Evolutionary conservation across 1,139 yeast genomes (phyloP), one percentile per base, ranked within the genome.

Genomic region (Yamadazyma triangularis): DNA sequence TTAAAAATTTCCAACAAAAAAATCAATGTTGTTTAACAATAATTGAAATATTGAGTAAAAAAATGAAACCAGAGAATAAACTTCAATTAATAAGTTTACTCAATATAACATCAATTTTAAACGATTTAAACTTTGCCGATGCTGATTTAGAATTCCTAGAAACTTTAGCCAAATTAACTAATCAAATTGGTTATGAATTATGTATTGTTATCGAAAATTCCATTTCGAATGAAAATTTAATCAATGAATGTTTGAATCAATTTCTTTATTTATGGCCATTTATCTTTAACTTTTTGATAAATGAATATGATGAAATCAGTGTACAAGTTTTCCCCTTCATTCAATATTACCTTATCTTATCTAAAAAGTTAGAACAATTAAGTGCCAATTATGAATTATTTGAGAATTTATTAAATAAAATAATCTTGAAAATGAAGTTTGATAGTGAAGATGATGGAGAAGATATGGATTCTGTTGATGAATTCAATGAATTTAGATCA

Each of bases 41-140:
- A 31, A 70, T 76, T 30, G 97, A 88, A 48, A 83, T 91, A 30
- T 70, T 91, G 31, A 73, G 87, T 43, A 93, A 93, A 53, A 93
- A 93, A 51, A 93, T 93, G 99, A 77, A 82, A 43, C 82, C 95
- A 0, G 64, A 70, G n/a, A 86, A 83, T 51, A 93, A 93, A 56
- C 60, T 89, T 33, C 86, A 88, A 50, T 70, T 93, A 27, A 64
- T 93, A 38, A 65, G 74, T 21, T 61, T 87, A 47, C 64, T 89
- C 32, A 78, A 85, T 48, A 63, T 91, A 36, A 76, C 88, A 2
- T 53, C 60, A 21, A 62, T 81, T 16, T 65, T 84, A 23, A 54
- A 56, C 25, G 36, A 32, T 15, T 26, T 29, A 10, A 58, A 68
- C 10, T 41, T 57, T 45, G 70, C 68, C 30, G 56, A 61, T 23